Base-by-base conservation (phyloP, 129 eudicot species). In the Glebionis coronaria region DNA sequence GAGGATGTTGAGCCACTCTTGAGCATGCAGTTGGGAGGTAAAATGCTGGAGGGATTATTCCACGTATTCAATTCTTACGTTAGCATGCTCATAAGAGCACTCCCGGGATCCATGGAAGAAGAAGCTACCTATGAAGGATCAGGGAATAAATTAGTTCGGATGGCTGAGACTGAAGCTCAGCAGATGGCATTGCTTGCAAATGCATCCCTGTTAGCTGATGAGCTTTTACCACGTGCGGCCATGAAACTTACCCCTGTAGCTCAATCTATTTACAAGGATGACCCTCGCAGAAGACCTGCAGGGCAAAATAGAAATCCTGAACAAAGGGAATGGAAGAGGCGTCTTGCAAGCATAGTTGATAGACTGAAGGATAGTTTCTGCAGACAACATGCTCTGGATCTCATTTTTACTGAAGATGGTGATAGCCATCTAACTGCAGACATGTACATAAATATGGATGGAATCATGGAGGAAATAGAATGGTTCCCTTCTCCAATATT, bases 151-250 rank as follows among this genome's bases (percentile, higher is more conserved):
- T 74, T 93, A 63, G 97, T 89, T 63, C 78, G 85, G 74, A 87
- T 93, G 87, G 99, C 99, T 35, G 97, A 93, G 61, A 89, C 89
- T 44, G 99, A 93, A 84, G 83, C 88, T 15, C 99, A 93, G 68
- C 99, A 93, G 77, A 76, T 93, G 70, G 99, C 99, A 45, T 84
- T 93, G 81, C 97, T 93, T 61, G 97, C 97, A 59, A 93, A 93
- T 79, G 99, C 97, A 67, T 89, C 95, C 45, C 79, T 93, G 60
- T 77, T 89, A 53, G 97, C 97, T 9, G 99, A 93, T 59, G 99
- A 93, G 28, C 70, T 89, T 38, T 83, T 93, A 77, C 99, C 99
- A 19, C 97, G 97, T 64, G 97, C 99, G 25, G 97, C 97, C 75
- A 82, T 89, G 95, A 89, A 89, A 82, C 90, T 93, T 40, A 63